Conservation (phyloP, 768 basidiomycete species). For the Collybia sp. region DNA sequence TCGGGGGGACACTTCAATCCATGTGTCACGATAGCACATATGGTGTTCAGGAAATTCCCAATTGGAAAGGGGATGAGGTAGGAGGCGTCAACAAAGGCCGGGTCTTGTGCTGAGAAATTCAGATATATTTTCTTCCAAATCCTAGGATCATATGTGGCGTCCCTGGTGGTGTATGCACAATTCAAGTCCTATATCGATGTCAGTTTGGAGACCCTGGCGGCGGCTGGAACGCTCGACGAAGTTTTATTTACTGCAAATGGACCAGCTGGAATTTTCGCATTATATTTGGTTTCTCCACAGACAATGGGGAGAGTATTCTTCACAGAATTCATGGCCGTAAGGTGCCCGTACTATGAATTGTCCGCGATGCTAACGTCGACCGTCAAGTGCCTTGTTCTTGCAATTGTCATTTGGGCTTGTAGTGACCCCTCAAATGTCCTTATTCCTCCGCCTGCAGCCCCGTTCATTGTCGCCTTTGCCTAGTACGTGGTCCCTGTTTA, state of each 20-base stretch:
- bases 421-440: slow-evolving; percentile 57
- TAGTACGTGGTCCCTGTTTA: slow-evolving; percentile 39
- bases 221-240: slow-evolving; percentile 17
- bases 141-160: slow-evolving; percentile 60
- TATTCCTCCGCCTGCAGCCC: slow-evolving; percentile 48
- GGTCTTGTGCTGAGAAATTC: too few relatives aligned
- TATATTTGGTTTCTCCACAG: slow-evolving; percentile 41
- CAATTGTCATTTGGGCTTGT: slow-evolving; percentile 44
- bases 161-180: slow-evolving; percentile 55
- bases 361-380: too few relatives aligned
- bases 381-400: slow-evolving; percentile 41
- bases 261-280: slow-evolving; percentile 47
- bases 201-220: slow-evolving; percentile 24
- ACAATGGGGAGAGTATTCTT: slow-evolving; percentile 42
- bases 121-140: slow-evolving; percentile 65
- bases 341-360: slow-evolving; percentile 8
- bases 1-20: slow-evolving; percentile 70
- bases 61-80: slow-evolving; percentile 45
- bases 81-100: neutral
- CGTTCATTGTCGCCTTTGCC: slow-evolving; percentile 51
- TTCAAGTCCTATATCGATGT: slow-evolving; percentile 46
- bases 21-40: slow-evolving; percentile 47
- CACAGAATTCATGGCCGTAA: slow-evolving; percentile 53
- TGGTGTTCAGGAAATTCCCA: slow-evolving; percentile 54
- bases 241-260: slow-evolving; percentile 32